phyloP scores from a whole-genome alignment of 179 eudicot genomes.

The Silene coronaria region DNA sequence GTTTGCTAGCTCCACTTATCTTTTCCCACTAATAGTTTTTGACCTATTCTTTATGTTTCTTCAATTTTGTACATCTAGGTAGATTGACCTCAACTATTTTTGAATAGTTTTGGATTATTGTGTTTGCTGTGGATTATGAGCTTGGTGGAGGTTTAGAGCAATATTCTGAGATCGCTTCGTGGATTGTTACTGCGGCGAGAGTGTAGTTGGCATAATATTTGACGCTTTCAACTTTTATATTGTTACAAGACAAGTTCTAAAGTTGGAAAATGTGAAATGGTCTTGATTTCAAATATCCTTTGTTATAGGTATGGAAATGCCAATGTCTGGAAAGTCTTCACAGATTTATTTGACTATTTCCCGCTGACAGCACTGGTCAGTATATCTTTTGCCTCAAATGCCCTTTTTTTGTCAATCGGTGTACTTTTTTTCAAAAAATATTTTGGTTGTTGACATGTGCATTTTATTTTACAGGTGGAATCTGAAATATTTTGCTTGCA shows the following conservation, averaged over 20 bases:
- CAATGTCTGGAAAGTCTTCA: conserved; percentile 91
- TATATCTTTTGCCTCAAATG: conserved; percentile 15
- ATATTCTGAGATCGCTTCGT: not conserved
- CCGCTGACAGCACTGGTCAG: conserved; percentile 94
- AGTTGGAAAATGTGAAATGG: not conserved
- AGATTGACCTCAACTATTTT: too few relatives aligned
- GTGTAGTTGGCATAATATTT: not conserved
- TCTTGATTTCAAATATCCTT: conserved; percentile 4
- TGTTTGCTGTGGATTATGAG: not conserved
- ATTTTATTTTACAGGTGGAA: conserved; percentile 53
- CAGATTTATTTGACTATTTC: conserved; percentile 88
- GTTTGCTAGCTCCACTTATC: not conserved
- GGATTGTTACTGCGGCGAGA: not conserved
- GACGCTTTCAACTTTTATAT: not conserved
- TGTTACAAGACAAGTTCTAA: not conserved
- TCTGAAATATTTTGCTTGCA: conserved; percentile 94
- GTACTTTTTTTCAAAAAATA: too few relatives aligned
- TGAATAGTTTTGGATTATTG: too few relatives aligned
- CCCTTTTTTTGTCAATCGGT: not conserved
- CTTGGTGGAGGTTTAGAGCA: not conserved
- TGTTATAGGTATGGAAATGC: conserved; percentile 81
- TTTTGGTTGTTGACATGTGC: conserved; percentile 1
- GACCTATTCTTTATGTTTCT: too few relatives aligned
- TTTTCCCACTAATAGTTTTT: too few relatives aligned
- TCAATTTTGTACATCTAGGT: too few relatives aligned